Evolutionary conservation across 2,329 filamentous ascomycete species (phyloP).

Genomic region (Lasiodiplodia sp.): DNA sequence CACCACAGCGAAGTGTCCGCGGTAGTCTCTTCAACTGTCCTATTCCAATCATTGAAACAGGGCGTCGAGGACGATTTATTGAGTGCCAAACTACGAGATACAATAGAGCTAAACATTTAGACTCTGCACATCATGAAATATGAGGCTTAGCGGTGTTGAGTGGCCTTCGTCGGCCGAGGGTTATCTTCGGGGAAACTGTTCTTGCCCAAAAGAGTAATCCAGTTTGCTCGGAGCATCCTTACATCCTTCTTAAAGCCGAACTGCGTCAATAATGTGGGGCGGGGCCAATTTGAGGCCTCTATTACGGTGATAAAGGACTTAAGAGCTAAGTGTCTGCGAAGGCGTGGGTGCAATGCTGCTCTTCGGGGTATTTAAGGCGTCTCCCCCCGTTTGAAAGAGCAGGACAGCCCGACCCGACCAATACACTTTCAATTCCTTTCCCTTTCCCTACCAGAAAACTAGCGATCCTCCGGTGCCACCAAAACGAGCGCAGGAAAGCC

Average conservation of each 20-base stretch:
- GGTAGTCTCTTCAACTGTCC: too few species aligned
- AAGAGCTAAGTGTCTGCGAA: background rate
- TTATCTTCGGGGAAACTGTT: slow-evolving; percentile 3
- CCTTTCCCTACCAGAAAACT: background rate
- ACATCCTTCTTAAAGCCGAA: background rate
- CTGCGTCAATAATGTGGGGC: background rate
- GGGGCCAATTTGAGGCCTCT: background rate
- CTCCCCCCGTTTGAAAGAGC: background rate
- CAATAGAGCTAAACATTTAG: background rate
- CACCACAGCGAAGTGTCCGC: too few species aligned
- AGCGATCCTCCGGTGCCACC: background rate
- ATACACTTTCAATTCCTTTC: background rate
- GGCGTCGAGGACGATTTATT: background rate
- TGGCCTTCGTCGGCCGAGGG: background rate
- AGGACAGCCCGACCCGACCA: too few species aligned
- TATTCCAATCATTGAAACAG: too few species aligned
- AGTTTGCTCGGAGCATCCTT: too few species aligned
- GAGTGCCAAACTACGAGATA: background rate
- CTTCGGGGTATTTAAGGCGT: background rate
- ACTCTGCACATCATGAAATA: background rate
- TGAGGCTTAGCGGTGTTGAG: background rate
- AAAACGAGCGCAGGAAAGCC: slow-evolving; percentile 1
- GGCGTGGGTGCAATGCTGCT: background rate
- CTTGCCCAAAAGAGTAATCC: background rate
- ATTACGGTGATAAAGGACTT: background rate